Evolutionary conservation across 2,329 filamentous ascomycete genomes (phyloP), one percentile per base, ranked within the genome.

Genomic region (Epichloe typhina): DNA sequence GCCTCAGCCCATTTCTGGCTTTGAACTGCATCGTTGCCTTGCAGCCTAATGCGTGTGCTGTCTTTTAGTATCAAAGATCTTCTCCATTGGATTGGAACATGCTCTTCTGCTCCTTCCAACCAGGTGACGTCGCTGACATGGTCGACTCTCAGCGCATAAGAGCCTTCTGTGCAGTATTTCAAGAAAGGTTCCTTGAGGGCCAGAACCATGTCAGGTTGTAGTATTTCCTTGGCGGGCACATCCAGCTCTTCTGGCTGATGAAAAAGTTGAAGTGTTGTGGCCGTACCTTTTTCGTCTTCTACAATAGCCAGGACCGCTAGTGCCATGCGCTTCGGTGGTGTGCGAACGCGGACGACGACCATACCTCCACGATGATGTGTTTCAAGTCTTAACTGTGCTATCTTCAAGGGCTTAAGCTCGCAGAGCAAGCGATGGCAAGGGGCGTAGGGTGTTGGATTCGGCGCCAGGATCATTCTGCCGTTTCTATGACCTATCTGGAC

Each of bases 141-240:
- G 51, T 80, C 76, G 6, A 78, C 71, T 5, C 74, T 67, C 23
- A 80, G 36, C 0, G 62, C 65, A 57, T 73, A 74, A 0, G 61
- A 46, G 2, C 69, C 69, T 31, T 70, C 59, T 0, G 57, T 59
- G 23, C 64, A 63, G 0, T 58, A 33, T 54, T 72, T 75, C 55
- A 79, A 68, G 55, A 70, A 80, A 0, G 76, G 75, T 51, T 80
- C 76, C 53, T 79, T 81, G 31, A 80, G 49, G 31, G 79, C 56
- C 11, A 69, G 64, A 0, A 71, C 56, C 12, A 59, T 62, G 1
- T 63, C 62, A 5, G 61, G 49, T 0, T 56, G 52, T 3, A 77
- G 47, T 0, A 69, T 56, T 5, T 71, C 59, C 4, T 65, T 54
- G 0, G 58, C 58, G 3, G 66, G 56, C 0, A 68, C 59, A 2